Base-by-base conservation (phyloP, 345 rosid genomes). In the Pistacia integerrima region DNA sequence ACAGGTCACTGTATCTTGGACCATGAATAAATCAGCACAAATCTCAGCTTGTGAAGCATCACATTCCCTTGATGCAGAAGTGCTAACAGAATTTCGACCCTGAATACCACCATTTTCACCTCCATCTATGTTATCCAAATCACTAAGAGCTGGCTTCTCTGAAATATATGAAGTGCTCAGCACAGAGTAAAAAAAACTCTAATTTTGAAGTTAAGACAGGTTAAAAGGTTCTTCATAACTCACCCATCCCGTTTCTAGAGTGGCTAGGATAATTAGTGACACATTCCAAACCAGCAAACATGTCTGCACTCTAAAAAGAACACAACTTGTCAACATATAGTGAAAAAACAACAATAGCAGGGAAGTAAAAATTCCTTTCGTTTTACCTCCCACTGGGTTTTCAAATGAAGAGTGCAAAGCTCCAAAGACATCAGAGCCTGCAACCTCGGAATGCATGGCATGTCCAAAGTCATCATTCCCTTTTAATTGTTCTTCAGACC, bases 241-340 rank as follows among this genome's bases (percentile, higher is more conserved):
- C 74, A 81, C 82, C 77, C 33, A 61, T 63, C 35, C 22, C 70
- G 18, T 48, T 30, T 28, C 68, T 48, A 57, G 86, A 66, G 10
- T 77, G 82, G 38, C 48, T 72, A 59, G 52, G 44, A 68, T 77
- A 72, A 64, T 78, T 76, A 56, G 77, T 74, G 64, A 77, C 56
- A 48, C 70, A 46, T 58, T 80, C 84, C 78, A 82, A 69, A 46
- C 81, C 85, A 22, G 72, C 76, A 73, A 68, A 59, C 64, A 77
- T 65, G 28, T 78, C 87, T 44, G 78, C 82, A 82, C 54, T 82
- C 85, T 84, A 78, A 63, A 77, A 69, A 61, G 35, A 71, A 46
- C 44, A 78, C 36, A 59, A 49, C n/a, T 62, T 54, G 33, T 70
- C 66, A 61, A 30, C 46, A 61, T 59, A 9, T 22, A 28, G 3